phyloP scores from a whole-genome alignment of 2,329 filamentous ascomycete genomes.

The Ceratocystis papillata region DNA sequence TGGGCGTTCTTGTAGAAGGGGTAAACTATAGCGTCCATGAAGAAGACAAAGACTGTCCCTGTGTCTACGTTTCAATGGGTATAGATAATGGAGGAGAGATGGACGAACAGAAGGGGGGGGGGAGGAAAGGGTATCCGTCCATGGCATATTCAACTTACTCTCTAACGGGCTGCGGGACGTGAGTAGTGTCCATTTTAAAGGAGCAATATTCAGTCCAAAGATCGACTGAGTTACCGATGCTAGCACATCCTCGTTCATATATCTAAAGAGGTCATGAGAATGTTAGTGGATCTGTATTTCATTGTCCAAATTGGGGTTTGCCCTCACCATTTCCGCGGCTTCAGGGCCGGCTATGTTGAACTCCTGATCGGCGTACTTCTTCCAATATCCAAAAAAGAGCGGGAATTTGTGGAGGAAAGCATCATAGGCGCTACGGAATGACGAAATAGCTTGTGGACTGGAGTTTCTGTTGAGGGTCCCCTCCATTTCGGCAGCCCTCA shows the following conservation, averaged over 20 bases:
- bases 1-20: slow-evolving; percentile 26
- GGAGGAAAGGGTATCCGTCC: slow-evolving; percentile 36
- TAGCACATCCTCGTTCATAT: slow-evolving; percentile 89
- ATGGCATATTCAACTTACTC: slow-evolving; percentile 75
- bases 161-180: slow-evolving; percentile 90
- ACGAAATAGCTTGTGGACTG: slow-evolving; percentile 80
- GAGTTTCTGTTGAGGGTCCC: slow-evolving; percentile 94
- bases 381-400: slow-evolving; percentile 96
- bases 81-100: slow-evolving; percentile 21
- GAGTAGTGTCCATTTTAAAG: slow-evolving; percentile 96
- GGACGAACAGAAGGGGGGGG: slow-evolving; percentile 35
- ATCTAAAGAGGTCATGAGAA: slow-evolving; percentile 44
- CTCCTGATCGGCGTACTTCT: slow-evolving; percentile 96
- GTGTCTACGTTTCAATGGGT: slow-evolving; percentile 30
- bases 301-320: background rate
- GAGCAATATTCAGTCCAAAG: slow-evolving; percentile 95
- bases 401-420: slow-evolving; percentile 90
- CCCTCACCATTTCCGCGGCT: slow-evolving; percentile 79
- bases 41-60: slow-evolving; percentile 25
- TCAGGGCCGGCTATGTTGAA: slow-evolving; percentile 96
- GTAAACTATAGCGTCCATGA: slow-evolving; percentile 37
- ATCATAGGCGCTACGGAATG: slow-evolving; percentile 80
- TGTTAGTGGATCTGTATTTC: background rate
- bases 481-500: slow-evolving; percentile 77
- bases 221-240: slow-evolving; percentile 87